These are phyloP conservation scores for Candida morakotiae DNA, from an alignment of 805 yeast genomes.

Conservation along the genomic window DNA sequence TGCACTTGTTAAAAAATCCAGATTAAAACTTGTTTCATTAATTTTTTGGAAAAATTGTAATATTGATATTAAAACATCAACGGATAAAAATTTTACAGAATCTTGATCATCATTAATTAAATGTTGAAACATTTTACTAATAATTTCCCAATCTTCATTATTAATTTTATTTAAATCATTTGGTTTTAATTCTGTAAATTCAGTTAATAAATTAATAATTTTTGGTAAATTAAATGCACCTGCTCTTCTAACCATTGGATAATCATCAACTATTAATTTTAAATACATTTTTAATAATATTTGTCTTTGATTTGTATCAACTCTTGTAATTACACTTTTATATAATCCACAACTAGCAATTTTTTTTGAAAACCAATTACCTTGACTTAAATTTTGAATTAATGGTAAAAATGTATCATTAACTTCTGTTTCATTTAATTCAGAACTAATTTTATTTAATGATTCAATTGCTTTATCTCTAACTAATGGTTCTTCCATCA, in stretches of 20 bases:
- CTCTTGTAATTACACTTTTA: slow-evolving; percentile 61
- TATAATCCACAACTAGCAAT: slow-evolving; percentile 90
- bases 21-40: slow-evolving; percentile 54
- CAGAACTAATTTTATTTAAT: slow-evolving; percentile 63
- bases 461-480: slow-evolving; percentile 92
- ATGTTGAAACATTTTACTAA: slow-evolving; percentile 77
- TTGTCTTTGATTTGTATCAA: slow-evolving; percentile 50
- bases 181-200: slow-evolving; percentile 39
- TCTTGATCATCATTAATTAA: slow-evolving; percentile 87
- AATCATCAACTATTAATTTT: slow-evolving; percentile 79
- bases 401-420: slow-evolving; percentile 67
- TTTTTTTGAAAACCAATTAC: slow-evolving; percentile 92
- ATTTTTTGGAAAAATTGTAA: slow-evolving; percentile 61
- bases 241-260: slow-evolving; percentile 96
- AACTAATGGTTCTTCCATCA: slow-evolving; percentile 94
- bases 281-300: slow-evolving; percentile 64
- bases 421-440: slow-evolving; percentile 60
- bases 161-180: slow-evolving; percentile 33
- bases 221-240: slow-evolving; percentile 83
- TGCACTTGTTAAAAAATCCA: slow-evolving; percentile 61
- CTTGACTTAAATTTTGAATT: slow-evolving; percentile 72
- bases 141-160: slow-evolving; percentile 69
- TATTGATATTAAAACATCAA: slow-evolving; percentile 83
- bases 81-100: slow-evolving; percentile 85
- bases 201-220: slow-evolving; percentile 53